These are phyloP conservation scores for Reutealis trisperma DNA, from an alignment of 345 rosid species.

Conservation along the genomic window DNA sequence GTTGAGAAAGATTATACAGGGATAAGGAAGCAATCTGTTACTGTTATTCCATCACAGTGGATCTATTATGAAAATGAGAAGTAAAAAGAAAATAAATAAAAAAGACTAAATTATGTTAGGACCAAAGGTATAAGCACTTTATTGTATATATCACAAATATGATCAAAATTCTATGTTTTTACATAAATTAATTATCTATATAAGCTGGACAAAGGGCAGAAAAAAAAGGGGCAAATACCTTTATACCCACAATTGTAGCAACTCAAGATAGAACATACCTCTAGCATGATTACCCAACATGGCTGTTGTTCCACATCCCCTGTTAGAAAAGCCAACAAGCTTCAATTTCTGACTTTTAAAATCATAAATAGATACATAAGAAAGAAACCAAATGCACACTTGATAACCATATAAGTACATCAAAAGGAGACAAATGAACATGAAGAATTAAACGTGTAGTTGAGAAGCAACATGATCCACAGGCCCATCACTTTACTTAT, in stretches of 20 bases:
- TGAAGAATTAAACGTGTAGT: background rate
- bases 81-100: background rate
- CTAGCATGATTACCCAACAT: slow-evolving; percentile 96
- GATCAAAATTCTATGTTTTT: background rate
- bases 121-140: background rate
- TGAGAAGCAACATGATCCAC: background rate
- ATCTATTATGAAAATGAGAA: background rate
- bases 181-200: background rate
- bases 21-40: background rate
- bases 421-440: background rate
- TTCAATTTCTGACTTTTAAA: slow-evolving; percentile 20
- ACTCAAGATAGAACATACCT: slow-evolving; percentile 50
- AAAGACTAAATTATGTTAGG: background rate
- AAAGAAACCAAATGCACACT: slow-evolving; percentile 1
- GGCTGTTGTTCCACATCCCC: slow-evolving; percentile 76
- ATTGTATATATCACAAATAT: background rate
- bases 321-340: slow-evolving; percentile 33
- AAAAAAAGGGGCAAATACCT: background rate
- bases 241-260: background rate
- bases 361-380: slow-evolving; percentile 9
- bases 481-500: background rate
- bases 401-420: background rate
- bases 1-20: background rate
- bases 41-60: background rate
- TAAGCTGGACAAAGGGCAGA: background rate